Evolutionary conservation across 2,329 filamentous ascomycete species (phyloP), one percentile per base, ranked within the genome.

Genomic region (Curvularia verruculosa): DNA sequence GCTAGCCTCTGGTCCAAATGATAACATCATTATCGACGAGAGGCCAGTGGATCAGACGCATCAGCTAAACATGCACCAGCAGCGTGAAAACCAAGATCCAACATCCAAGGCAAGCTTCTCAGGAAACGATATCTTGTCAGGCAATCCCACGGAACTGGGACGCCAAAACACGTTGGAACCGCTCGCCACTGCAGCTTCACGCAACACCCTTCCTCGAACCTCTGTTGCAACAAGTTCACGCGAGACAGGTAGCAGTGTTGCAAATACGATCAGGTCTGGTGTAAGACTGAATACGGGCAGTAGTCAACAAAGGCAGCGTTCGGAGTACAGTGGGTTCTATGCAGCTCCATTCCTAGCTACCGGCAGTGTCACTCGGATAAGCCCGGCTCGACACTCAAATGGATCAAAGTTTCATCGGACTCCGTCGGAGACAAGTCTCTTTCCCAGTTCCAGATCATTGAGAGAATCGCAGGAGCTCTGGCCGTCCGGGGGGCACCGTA

Each of bases 181-280:
- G 59, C 49, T 77, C 10, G 64, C 71, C 2, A 28, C 69, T 3
- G 53, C 75, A 21, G 76, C 75, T 2, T 69, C 71, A 1, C 75
- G 71, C 49, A 71, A 63, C 5, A 78, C 77, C 39, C 49, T 78
- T 3, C 78, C 75, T 36, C 75, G 73, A 4, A 76, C 73, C 3
- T 73, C 73, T 23, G 64, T 57, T 49, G 75, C 73, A 9, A 77
- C 69, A 18, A 69, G 71, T 4, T 74, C 75, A 66, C 65, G 71
- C 8, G 69, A 76, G 46, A 71, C 69, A 28, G 76, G 75, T 13
- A 79, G 77, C 54, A 79, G 76, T 55, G 51, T 75, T 15, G 75
- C 75, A 40, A 68, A 76, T 43, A 73, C 63, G 7, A 78, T 74
- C 54, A 76, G 74, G 31, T 72, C 71, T 10, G 72, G 70, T 37